A percentile compares a stretch with the other conserved stretches of the same genome.
These are phyloP conservation scores for Venturia carpophila DNA, from an alignment of 2,329 filamentous ascomycete species.

Conservation along the genomic window DNA sequence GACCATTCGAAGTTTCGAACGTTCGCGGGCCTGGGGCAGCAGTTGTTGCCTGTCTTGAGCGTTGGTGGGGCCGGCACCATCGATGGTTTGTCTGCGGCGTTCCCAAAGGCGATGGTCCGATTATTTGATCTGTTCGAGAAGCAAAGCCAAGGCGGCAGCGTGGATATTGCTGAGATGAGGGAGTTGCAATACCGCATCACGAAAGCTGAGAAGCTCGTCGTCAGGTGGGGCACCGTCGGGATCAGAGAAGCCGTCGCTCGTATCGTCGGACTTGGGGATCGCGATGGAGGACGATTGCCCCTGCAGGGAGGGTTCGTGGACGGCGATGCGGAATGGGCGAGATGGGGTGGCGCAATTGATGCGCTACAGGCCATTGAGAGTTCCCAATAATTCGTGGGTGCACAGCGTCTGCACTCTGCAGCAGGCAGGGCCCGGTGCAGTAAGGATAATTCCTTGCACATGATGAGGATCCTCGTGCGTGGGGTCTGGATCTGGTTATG, in stretches of 20 bases:
- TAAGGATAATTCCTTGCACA: neutral
- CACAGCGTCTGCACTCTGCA: neutral
- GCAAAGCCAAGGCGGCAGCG: neutral
- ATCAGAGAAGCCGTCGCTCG: slow-evolving; percentile 57
- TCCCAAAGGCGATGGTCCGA: slow-evolving; percentile 52
- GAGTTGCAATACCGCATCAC: slow-evolving; percentile 54
- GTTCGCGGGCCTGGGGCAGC: slow-evolving; percentile 59
- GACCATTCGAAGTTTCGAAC: slow-evolving; percentile 52
- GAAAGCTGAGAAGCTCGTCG: slow-evolving; percentile 54
- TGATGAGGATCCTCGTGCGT: neutral
- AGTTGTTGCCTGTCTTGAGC: slow-evolving; percentile 53
- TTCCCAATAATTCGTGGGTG: neutral
- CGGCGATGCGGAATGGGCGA: slow-evolving; percentile 49
- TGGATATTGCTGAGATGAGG: slow-evolving; percentile 6
- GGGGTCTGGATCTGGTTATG: neutral
- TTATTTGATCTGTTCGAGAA: slow-evolving; percentile 46
- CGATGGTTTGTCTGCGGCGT: slow-evolving; percentile 58
- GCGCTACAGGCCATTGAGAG: slow-evolving; percentile 11
- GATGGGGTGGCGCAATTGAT: slow-evolving; percentile 24
- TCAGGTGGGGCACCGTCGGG: slow-evolving; percentile 52
- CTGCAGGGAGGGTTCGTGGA: slow-evolving; percentile 51
- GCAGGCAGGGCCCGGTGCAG: neutral
- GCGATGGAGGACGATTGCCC: slow-evolving; percentile 53
- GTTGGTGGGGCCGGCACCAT: slow-evolving; percentile 59
- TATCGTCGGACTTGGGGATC: slow-evolving; percentile 50